Evolutionary conservation across 2,329 filamentous ascomycete species (phyloP).

Genomic region (Curvularia hawaiiensis): DNA sequence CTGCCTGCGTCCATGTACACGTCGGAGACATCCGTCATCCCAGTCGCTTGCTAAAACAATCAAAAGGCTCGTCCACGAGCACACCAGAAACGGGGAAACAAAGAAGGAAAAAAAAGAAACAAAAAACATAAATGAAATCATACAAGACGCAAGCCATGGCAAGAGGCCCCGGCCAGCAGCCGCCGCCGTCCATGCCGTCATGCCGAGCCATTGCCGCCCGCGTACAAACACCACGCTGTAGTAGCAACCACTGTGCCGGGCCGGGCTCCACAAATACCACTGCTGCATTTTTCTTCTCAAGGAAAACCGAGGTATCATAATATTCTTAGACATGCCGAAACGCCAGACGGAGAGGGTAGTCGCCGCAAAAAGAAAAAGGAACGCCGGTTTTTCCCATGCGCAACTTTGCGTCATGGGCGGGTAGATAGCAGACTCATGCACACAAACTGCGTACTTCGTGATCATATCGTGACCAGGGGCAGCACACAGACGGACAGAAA

Average conservation of each 20-base stretch:
- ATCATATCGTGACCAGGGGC: background rate
- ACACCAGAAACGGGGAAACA: background rate
- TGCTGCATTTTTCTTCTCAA: slow-evolving; percentile 8
- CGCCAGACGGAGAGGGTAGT: slow-evolving; percentile 14
- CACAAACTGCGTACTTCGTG: background rate
- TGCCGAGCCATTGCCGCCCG: slow-evolving; percentile 1
- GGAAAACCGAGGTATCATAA: slow-evolving; percentile 23
- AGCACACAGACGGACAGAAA: background rate
- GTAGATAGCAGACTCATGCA: slow-evolving; percentile 6
- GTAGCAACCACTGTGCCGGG: slow-evolving; percentile 4
- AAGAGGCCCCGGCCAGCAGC: slow-evolving; percentile 1
- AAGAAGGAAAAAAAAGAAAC: background rate
- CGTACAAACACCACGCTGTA: slow-evolving; percentile 1
- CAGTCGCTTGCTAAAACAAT: slow-evolving; percentile 19
- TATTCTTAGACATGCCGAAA: slow-evolving; percentile 19
- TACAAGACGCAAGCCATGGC: background rate
- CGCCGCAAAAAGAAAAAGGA: slow-evolving; percentile 2
- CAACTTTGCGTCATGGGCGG: slow-evolving; percentile 14
- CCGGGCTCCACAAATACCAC: slow-evolving; percentile 1
- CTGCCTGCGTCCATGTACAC: slow-evolving; percentile 18
- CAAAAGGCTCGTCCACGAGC: slow-evolving; percentile 13
- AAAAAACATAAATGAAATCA: too few relatives aligned
- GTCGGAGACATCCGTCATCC: slow-evolving; percentile 9
- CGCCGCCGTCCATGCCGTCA: slow-evolving; percentile 3
- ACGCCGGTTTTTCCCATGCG: slow-evolving; percentile 14